Evolutionary conservation across 306 rosid species (phyloP).

Genomic region (Albizia julibrissin): DNA sequence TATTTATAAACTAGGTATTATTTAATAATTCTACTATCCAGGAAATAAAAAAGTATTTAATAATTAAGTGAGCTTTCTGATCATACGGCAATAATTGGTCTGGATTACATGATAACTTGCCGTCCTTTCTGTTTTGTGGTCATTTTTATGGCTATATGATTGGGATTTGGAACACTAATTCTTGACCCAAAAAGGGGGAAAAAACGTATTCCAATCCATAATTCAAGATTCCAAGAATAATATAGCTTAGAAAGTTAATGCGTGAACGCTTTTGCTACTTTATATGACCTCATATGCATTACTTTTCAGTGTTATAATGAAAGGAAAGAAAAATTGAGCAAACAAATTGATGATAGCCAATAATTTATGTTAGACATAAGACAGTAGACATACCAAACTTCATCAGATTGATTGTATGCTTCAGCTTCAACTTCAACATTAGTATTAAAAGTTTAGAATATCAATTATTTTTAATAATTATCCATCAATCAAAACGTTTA

Average conservation of each 20-base stretch:
- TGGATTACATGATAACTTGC: not conserved
- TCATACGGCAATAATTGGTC: not conserved
- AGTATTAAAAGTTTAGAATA: not conserved
- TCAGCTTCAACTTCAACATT: not conserved
- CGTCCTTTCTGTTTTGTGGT: not conserved
- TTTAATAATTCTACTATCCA: no score
- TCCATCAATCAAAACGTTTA: not conserved
- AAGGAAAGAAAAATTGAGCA: not conserved
- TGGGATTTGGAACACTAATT: not conserved
- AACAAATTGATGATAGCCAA: not conserved
- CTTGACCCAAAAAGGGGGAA: not conserved
- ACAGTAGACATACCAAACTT: not conserved
- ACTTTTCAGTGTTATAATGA: not conserved
- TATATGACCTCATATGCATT: not conserved
- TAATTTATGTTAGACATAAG: not conserved
- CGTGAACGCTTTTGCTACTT: not conserved
- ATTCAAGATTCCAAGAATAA: not conserved
- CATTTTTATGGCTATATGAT: not conserved
- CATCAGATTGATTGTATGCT: not conserved
- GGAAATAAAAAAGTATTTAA: not conserved
- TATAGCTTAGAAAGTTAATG: not conserved
- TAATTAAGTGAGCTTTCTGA: not conserved
- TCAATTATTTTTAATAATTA: not conserved
- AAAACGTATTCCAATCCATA: not conserved
- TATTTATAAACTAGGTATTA: no score